Conservation (phyloP, 768 basidiomycete species). For the Phaeotremella skinneri region DNA sequence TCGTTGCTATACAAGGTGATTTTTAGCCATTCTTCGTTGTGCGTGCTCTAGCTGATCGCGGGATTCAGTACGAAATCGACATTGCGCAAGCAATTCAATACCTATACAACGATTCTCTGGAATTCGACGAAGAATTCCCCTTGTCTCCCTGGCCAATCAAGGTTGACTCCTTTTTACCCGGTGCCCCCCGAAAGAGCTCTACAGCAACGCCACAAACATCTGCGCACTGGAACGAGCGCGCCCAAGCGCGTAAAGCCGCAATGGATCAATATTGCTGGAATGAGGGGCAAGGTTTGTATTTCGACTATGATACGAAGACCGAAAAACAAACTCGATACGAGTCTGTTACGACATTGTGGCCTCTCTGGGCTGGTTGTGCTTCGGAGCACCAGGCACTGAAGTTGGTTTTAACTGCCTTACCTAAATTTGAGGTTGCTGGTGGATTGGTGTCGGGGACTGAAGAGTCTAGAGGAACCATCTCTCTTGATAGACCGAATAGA, state of each 20-base stretch:
- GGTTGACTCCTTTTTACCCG: slow-evolving; percentile 56
- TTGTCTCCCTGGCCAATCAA: slow-evolving; percentile 79
- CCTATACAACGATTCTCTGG: slow-evolving; percentile 87
- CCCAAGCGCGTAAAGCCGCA: slow-evolving; percentile 72
- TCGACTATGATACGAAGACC: slow-evolving; percentile 90
- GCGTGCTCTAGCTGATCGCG: slow-evolving; percentile 14
- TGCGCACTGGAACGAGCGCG: slow-evolving; percentile 89
- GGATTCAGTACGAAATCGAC: slow-evolving; percentile 75
- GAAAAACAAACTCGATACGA: slow-evolving; percentile 92
- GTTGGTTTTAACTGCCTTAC: slow-evolving; percentile 63
- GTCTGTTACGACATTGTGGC: slow-evolving; percentile 94
- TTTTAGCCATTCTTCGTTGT: neutral
- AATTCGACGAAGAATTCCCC: slow-evolving; percentile 86
- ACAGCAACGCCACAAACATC: slow-evolving; percentile 61
- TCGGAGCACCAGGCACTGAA: slow-evolving; percentile 92
- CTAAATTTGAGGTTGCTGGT: slow-evolving; percentile 94
- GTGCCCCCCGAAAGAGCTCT: slow-evolving; percentile 34
- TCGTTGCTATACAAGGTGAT: slow-evolving; percentile 80
- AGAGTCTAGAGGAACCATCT: slow-evolving; percentile 91
- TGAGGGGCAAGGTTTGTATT: slow-evolving; percentile 88
- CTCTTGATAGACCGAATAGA: slow-evolving; percentile 91
- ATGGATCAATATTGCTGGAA: slow-evolving; percentile 98
- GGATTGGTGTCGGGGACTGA: slow-evolving; percentile 96
- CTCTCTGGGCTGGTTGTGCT: slow-evolving; percentile 95
- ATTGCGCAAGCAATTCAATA: slow-evolving; percentile 97